Evolutionary conservation across 129 eudicot genomes (phyloP).

Genomic region (Calendula officinalis): DNA sequence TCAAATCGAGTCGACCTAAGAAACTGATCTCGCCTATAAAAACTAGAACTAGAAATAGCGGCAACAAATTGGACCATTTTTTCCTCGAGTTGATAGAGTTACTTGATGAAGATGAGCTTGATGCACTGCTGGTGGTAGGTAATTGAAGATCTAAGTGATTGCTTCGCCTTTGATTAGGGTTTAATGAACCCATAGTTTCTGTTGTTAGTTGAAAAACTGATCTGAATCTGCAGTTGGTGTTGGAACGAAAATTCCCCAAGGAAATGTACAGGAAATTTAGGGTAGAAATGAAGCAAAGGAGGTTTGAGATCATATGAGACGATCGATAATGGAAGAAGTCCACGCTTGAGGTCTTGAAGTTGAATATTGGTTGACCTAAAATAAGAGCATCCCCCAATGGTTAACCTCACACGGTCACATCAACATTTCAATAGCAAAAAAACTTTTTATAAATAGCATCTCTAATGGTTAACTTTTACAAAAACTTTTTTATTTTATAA

Average conservation of each 20-base stretch:
- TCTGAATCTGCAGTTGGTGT: not conserved
- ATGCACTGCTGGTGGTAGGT: slow-evolving; percentile 13
- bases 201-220: not conserved
- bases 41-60: slow-evolving; percentile 58
- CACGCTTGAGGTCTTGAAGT: not conserved
- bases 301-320: not conserved
- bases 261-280: slow-evolving; percentile 8
- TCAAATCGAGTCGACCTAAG: slow-evolving; percentile 65
- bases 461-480: no score
- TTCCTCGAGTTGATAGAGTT: slow-evolving; percentile 24
- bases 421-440: no score
- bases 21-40: slow-evolving; percentile 71
- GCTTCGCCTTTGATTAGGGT: slow-evolving; percentile 36
- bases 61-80: slow-evolving; percentile 61
- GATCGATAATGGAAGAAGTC: slow-evolving; percentile 11
- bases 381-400: no score
- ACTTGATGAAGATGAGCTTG: not conserved
- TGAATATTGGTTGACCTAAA: no score
- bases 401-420: no score
- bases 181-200: slow-evolving; percentile 18
- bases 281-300: not conserved
- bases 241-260: not conserved
- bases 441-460: no score
- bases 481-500: no score
- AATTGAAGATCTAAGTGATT: slow-evolving; percentile 9